Evolutionary conservation across 352 stramenopile species (phyloP).

Genomic region (Pilasporangium apinafurcum): DNA sequence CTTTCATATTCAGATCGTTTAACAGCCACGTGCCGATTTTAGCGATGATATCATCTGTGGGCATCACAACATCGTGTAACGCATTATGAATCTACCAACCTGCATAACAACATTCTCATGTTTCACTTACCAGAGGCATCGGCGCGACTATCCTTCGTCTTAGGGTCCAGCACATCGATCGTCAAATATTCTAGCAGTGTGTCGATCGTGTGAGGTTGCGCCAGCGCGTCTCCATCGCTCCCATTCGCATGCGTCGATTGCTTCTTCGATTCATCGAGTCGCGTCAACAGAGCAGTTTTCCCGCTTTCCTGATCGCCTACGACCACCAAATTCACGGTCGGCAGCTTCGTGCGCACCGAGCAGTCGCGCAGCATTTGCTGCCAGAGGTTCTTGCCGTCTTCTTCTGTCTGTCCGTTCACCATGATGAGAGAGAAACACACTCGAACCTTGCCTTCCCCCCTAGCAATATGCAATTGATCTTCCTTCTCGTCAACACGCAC

Average conservation of each 20-base stretch:
- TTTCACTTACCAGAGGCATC: constrained; percentile 26
- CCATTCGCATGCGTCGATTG: constrained; percentile 3
- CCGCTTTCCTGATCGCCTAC: constrained; percentile 69
- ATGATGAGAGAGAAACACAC: too few species aligned
- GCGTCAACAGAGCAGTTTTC: constrained; percentile 59
- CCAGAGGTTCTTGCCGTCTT: constrained; percentile 43
- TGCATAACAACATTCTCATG: too few species aligned
- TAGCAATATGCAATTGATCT: too few species aligned
- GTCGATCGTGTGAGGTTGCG: constrained; percentile 18
- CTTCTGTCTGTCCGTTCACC: too few species aligned
- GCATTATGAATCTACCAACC: too few species aligned
- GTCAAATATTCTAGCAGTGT: constrained; percentile 56
- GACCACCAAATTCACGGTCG: constrained; percentile 55
- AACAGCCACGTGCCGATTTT: constrained; percentile 74
- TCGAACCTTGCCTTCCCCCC: too few species aligned
- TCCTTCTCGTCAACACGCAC: too few species aligned
- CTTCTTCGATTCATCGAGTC: constrained; percentile 47
- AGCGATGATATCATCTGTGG: constrained; percentile 61
- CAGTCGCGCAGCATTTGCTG: constrained; percentile 80
- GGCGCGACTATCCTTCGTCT: constrained; percentile 38
- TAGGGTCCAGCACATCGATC: constrained; percentile 60
- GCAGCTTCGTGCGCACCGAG: constrained; percentile 71
- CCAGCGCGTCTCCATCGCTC: constrained; percentile 8
- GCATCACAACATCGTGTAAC: not conserved
- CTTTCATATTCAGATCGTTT: constrained; percentile 59